Conservation (phyloP, 1,284 basidiomycete species). For the Inonotus obliquus region DNA sequence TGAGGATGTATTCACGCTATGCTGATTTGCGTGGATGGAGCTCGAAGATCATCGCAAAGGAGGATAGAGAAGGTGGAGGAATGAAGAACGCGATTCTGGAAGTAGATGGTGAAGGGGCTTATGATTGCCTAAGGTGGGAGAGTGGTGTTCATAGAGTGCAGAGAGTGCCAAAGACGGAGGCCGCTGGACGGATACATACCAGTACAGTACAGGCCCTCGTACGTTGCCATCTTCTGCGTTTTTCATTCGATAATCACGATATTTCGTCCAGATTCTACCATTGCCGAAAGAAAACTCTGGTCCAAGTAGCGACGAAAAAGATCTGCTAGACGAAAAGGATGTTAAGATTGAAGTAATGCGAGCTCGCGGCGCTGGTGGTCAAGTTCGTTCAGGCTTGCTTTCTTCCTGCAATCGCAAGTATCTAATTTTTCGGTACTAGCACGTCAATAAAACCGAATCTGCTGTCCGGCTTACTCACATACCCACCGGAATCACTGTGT, state of each 20-base stretch:
- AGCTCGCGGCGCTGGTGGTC: conserved; percentile 93
- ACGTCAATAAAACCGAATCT: conserved; percentile 98
- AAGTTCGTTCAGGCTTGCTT: conserved; percentile 42
- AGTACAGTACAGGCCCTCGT: conserved; percentile 89
- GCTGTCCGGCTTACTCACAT: conserved; percentile 95
- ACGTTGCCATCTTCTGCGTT: conserved; percentile 27
- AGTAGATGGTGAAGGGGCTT: conserved; percentile 74
- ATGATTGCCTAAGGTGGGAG: conserved; percentile 82
- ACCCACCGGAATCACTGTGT: conserved; percentile 92
- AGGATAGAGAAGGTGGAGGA: conserved; percentile 57
- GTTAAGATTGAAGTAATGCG: conserved; percentile 93
- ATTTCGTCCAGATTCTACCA: conserved; percentile 63
- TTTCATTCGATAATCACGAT: background rate
- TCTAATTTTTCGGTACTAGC: conserved; percentile 42
- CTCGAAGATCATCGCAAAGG: conserved; percentile 48
- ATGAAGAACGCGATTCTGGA: conserved; percentile 84
- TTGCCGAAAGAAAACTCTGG: conserved; percentile 56
- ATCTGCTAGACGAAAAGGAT: conserved; percentile 78
- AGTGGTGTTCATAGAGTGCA: conserved; percentile 96
- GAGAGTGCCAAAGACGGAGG: conserved; percentile 87
- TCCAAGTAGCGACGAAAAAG: conserved; percentile 37
- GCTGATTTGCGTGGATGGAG: conserved; percentile 53
- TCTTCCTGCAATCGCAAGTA: background rate
- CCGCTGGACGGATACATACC: conserved; percentile 85
- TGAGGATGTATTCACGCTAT: conserved; percentile 81